Conservation (phyloP, 2,329 filamentous ascomycete genomes). For the Pleoardoris graminearum region DNA sequence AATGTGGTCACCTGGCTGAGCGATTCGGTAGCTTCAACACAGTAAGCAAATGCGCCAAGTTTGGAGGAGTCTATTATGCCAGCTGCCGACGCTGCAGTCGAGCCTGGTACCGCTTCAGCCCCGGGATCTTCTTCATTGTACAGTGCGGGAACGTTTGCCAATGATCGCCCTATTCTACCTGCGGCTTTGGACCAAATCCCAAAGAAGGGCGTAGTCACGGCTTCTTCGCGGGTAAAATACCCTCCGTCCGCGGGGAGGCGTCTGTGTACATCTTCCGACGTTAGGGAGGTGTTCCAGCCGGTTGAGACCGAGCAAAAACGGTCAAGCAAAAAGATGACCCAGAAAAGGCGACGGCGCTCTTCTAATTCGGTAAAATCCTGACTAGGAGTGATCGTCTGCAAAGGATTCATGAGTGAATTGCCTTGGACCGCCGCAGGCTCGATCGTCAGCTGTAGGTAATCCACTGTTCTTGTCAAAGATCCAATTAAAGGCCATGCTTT, state of each 20-base stretch:
- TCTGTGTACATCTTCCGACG: constrained; percentile 40
- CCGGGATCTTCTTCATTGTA: constrained; percentile 40
- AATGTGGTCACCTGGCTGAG: constrained; percentile 42
- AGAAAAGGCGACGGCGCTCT: constrained; percentile 38
- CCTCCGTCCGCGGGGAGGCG: constrained; percentile 39
- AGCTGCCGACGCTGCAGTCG: constrained; percentile 36
- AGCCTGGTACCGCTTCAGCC: constrained; percentile 26
- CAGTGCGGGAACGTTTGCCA: constrained; percentile 38
- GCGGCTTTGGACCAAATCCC: constrained; percentile 43
- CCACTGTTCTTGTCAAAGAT: constrained; percentile 39
- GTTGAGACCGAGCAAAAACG: constrained; percentile 39
- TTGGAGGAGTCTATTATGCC: constrained; percentile 41
- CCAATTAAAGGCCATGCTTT: constrained; percentile 41
- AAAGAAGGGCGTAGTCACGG: constrained; percentile 39
- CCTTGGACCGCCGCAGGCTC: constrained; percentile 31
- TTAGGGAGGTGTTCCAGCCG: constrained; percentile 40
- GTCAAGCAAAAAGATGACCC: constrained; percentile 41
- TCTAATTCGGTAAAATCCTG: constrained; percentile 39
- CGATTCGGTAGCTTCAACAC: constrained; percentile 39
- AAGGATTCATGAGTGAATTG: constrained; percentile 36
- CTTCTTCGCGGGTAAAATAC: constrained; percentile 40
- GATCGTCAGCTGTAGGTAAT: constrained; percentile 37
- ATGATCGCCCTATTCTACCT: constrained; percentile 36
- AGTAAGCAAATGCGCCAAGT: constrained; percentile 41
- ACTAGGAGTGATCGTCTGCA: constrained; percentile 29